These are phyloP conservation scores for Blepharisma japonicum DNA, from an alignment of 73 alveolate genomes.

Conservation along the genomic window DNA sequence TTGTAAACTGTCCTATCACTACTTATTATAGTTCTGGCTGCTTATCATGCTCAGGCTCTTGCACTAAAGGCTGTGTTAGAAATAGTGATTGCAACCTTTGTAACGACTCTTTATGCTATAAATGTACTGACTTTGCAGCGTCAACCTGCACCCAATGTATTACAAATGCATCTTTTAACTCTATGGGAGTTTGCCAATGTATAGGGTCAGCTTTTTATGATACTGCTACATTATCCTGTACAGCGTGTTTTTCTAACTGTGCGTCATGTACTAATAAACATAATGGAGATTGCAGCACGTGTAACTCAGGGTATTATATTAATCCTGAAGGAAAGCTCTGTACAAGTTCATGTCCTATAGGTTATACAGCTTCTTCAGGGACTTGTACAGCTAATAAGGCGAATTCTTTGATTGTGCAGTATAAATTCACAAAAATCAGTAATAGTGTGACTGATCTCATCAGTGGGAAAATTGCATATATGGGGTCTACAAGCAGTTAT, in stretches of 20 bases:
- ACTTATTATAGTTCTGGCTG: neutral
- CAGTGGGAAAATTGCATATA: neutral
- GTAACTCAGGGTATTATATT: neutral
- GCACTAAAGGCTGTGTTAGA: constrained; percentile 15
- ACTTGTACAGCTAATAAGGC: neutral
- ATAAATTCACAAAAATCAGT: neutral
- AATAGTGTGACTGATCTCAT: neutral
- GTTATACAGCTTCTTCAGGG: neutral
- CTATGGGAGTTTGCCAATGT: neutral
- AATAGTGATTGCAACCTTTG: constrained; percentile 8
- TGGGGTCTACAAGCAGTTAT: neutral
- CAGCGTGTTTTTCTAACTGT: neutral
- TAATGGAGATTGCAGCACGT: constrained; percentile 3
- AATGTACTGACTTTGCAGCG: constrained; percentile 9
- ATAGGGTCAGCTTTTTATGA: neutral
- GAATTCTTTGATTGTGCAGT: neutral
- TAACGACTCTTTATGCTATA: neutral
- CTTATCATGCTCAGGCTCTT: neutral
- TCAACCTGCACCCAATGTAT: neutral
- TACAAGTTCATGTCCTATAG: constrained; percentile 7
- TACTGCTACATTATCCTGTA: neutral
- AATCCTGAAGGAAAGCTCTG: constrained; percentile 3
- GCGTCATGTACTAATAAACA: neutral
- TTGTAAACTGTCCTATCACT: neutral
- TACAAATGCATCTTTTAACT: neutral